Conservation (phyloP, 2,329 filamentous ascomycete species). For the Hypoxylon sp. region DNA sequence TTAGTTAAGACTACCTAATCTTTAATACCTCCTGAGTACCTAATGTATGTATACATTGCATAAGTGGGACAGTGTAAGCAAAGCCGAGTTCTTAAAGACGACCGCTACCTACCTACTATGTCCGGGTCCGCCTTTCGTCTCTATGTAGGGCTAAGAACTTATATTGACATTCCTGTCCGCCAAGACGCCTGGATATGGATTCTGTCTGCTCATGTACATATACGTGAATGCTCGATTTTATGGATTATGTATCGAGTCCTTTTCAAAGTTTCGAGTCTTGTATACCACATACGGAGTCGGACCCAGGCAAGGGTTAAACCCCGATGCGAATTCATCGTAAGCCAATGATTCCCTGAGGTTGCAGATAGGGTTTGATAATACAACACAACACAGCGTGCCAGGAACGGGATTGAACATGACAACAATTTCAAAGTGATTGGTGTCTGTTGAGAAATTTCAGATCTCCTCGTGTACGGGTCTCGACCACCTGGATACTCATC, state of each 20-base stretch:
- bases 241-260: background rate
- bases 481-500: background rate
- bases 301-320: background rate
- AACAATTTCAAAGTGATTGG: slow-evolving; percentile 10
- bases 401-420: slow-evolving; percentile 16
- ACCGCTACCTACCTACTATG: slow-evolving; percentile 1
- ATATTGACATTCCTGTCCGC: too few species aligned
- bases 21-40: background rate
- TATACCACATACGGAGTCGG: background rate
- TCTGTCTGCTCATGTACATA: too few species aligned
- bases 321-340: background rate
- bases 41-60: too few species aligned
- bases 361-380: background rate
- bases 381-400: slow-evolving; percentile 14
- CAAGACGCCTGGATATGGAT: too few species aligned
- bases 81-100: background rate
- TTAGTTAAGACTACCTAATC: background rate
- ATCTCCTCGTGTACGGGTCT: slow-evolving; percentile 5
- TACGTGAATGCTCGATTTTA: background rate
- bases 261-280: background rate
- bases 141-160: slow-evolving; percentile 13
- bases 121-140: background rate
- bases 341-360: background rate
- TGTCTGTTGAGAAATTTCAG: slow-evolving; percentile 3
- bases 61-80: slow-evolving; percentile 3